A percentile compares a stretch with the other conserved stretches of the same genome.
Evolutionary conservation across 2,329 filamentous ascomycete species (phyloP).

Genomic region (Parascedosporium putredinis): DNA sequence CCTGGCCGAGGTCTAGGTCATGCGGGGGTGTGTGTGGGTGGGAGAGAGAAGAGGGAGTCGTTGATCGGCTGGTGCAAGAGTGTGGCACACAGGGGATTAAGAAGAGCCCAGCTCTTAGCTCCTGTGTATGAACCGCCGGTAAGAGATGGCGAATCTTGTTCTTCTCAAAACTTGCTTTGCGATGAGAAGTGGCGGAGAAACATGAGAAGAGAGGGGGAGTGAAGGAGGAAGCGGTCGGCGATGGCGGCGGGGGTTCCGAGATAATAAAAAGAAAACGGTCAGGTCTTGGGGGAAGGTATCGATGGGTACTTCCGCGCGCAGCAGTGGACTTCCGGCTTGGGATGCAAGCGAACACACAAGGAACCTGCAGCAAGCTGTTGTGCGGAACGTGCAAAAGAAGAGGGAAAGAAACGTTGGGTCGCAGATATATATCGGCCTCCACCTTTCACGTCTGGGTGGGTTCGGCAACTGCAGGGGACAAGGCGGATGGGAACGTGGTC

Average conservation of each 20-base stretch:
- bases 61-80: neutral
- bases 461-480: neutral
- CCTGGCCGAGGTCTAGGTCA: too few species aligned
- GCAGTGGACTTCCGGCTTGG: neutral
- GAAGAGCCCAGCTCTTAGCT: neutral
- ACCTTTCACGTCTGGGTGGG: neutral
- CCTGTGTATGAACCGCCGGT: too few species aligned
- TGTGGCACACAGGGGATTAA: constrained; percentile 1
- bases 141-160: too few species aligned
- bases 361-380: constrained; percentile 1
- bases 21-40: too few species aligned
- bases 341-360: neutral
- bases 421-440: constrained; percentile 4
- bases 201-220: neutral
- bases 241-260: neutral
- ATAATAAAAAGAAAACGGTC: neutral
- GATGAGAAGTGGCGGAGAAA: neutral
- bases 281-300: neutral
- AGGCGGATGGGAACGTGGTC: too few species aligned
- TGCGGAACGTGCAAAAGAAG: neutral
- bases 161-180: neutral
- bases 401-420: neutral
- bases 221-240: neutral
- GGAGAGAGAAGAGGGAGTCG: too few species aligned
- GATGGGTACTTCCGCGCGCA: neutral